Evolutionary conservation across 2,329 filamentous ascomycete genomes (phyloP).

Genomic region (Penicillium corylophilum): DNA sequence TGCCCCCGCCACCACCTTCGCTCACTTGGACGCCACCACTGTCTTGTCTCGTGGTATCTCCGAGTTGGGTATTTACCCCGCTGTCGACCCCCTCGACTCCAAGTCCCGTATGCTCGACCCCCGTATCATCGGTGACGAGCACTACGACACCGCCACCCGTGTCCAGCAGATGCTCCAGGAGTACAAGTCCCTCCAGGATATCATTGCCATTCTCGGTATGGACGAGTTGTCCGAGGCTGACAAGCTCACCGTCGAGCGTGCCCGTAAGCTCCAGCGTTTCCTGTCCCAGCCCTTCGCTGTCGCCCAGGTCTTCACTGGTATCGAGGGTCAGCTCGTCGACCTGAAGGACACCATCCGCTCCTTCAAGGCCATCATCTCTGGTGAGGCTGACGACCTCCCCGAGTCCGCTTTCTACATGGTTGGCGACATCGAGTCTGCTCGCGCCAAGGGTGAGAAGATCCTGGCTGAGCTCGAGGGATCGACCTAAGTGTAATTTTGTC

Average conservation of each 20-base stretch:
- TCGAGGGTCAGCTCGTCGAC: constrained; percentile 95
- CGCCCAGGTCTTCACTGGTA: constrained; percentile 69
- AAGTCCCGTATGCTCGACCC: constrained; percentile 99
- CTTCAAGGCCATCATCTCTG: constrained; percentile 95
- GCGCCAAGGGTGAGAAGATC: constrained; percentile 99
- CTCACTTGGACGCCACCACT: constrained; percentile 99
- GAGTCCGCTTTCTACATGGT: constrained; percentile 98
- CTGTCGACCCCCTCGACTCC: constrained; percentile 98
- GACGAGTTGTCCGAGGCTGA: constrained; percentile 98
- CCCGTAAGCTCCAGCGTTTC: constrained; percentile 99
- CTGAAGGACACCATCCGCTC: constrained; percentile 97
- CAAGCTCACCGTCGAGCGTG: constrained; percentile 99
- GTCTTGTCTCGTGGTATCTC: constrained; percentile 99
- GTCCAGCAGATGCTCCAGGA: constrained; percentile 99
- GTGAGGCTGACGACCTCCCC: constrained; percentile 93
- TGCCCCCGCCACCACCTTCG: constrained; percentile 98
- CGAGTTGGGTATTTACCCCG: constrained; percentile 99
- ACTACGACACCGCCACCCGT: constrained; percentile 90
- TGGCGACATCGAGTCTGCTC: constrained; percentile 88
- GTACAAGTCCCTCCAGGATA: constrained; percentile 99
- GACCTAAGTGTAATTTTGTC: constrained; percentile 49
- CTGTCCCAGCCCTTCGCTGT: constrained; percentile 98
- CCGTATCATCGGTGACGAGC: constrained; percentile 95
- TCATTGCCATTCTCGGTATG: constrained; percentile 99
- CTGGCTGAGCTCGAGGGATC: constrained; percentile 80